Conservation (phyloP, 768 basidiomycete species). For the Plicaturopsis crispa region DNA sequence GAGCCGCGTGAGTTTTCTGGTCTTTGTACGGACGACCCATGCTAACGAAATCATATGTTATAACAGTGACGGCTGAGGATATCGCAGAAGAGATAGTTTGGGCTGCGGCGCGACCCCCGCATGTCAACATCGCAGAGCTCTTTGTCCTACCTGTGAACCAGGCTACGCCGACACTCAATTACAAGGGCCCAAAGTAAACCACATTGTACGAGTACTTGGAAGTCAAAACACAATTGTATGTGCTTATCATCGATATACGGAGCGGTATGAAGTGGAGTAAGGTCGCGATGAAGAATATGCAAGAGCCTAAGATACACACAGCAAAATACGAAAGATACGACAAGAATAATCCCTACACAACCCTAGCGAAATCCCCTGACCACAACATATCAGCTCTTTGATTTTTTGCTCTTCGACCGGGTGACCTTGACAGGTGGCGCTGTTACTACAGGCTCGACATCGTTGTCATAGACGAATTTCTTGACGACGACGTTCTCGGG, state of each 20-base stretch:
- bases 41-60: neutral
- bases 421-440: conserved; percentile 38
- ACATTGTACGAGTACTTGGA: too few species aligned
- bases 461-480: conserved; percentile 77
- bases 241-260: conserved; percentile 10
- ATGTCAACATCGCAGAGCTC: conserved; percentile 85
- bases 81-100: conserved; percentile 98
- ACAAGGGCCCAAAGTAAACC: conserved; percentile 37
- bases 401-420: conserved; percentile 48
- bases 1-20: conserved; percentile 61
- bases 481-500: conserved; percentile 66
- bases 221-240: too few species aligned
- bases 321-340: neutral
- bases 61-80: conserved; percentile 70
- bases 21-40: conserved; percentile 1
- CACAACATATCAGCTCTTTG: conserved; percentile 22
- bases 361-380: too few species aligned
- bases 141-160: conserved; percentile 77
- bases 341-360: too few species aligned
- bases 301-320: conserved; percentile 6
- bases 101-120: conserved; percentile 86
- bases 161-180: conserved; percentile 58
- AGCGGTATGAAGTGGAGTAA: conserved; percentile 11
- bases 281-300: conserved; percentile 11
- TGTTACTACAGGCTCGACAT: conserved; percentile 32